Evolutionary conservation across 345 rosid genomes (phyloP), one percentile per base, ranked within the genome.

Genomic region (Eucalyptus melliodora): DNA sequence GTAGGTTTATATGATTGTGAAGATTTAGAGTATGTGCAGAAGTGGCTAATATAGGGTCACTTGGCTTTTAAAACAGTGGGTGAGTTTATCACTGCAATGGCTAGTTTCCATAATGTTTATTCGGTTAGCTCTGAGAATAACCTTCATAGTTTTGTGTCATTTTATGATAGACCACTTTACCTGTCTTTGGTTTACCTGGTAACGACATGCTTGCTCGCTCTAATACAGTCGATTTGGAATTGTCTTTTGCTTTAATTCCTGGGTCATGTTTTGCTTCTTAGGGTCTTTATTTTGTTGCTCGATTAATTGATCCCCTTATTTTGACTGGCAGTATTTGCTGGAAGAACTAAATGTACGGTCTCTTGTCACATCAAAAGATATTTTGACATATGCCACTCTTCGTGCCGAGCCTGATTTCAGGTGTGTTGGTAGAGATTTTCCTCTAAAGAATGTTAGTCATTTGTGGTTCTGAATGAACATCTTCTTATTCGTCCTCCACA

Each of bases 351-450:
- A 98, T 90, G 95, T 97, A 87, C 92, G 95, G 92, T 93, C 94
- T 86, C 98, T 98, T 90, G 91, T 94, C 37, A 94, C 99, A 16
- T 97, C 99, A 89, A 93, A 92, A 90, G 98, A 97, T 92, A 92
- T 97, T 87, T 93, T 96, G 93, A 95, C 95, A 93, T 98, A 96
- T 93, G 97, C 99, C 77, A 93, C 95, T 89, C 91, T 97, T 72
- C 97, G 97, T 34, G 99, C 99, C 23, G 99, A 97, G 92, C 99
- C 99, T 37, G 99, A 98, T 91, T 98, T 97, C 89, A 97, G 99
- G 99, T 96, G 90, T 87, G 92, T 44, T 83, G 91, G 86, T 47
- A 87, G 88, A 53, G 89, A 55, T 88, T 80, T 31, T 86, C 50
- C 80, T 51, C 65, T 40, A 80, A 11, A 44, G 60, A 87, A 62